Conservation (phyloP, 1,284 basidiomycete species). For the Marasmius sp. region DNA sequence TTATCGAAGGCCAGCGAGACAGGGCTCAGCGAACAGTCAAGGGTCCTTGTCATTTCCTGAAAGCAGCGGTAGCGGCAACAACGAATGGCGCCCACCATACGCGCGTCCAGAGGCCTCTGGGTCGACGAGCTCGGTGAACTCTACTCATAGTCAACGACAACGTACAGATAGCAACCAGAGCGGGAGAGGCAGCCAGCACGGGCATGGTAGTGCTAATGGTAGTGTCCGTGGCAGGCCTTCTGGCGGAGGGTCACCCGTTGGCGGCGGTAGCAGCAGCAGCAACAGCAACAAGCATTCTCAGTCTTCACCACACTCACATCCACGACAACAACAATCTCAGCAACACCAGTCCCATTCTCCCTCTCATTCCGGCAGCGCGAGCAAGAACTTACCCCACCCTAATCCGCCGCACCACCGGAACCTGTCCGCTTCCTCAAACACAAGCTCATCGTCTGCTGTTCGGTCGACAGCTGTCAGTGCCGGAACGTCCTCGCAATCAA, state of each 20-base stretch:
- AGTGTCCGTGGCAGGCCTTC: slow-evolving; percentile 31
- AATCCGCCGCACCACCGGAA: slow-evolving; percentile 45
- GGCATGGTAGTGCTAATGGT: slow-evolving; percentile 34
- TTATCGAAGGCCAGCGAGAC: slow-evolving; percentile 71
- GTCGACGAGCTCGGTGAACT: slow-evolving; percentile 74
- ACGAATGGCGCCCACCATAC: slow-evolving; percentile 65
- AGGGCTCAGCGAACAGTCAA: slow-evolving; percentile 20
- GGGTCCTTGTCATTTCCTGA: slow-evolving; percentile 32
- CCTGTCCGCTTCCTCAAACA: slow-evolving; percentile 36
- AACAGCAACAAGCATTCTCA: slow-evolving; percentile 10
- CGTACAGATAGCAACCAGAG: slow-evolving; percentile 66
- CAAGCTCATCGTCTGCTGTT: slow-evolving; percentile 33
- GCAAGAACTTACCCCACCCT: slow-evolving; percentile 23
- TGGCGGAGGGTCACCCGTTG: background rate
- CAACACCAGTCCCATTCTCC: slow-evolving; percentile 11
- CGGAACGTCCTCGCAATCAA: slow-evolving; percentile 22
- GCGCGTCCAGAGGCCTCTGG: slow-evolving; percentile 73
- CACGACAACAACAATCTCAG: slow-evolving; percentile 24
- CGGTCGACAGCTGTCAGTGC: background rate
- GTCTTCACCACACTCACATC: slow-evolving; percentile 13
- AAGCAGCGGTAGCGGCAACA: slow-evolving; percentile 18
- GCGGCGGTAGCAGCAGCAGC: background rate
- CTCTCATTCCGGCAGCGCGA: background rate
- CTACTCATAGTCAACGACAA: slow-evolving; percentile 56
- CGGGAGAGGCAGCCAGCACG: slow-evolving; percentile 30